Conservation (phyloP, 495 filamentous ascomycete species). For the Pyrenula massariospora region DNA sequence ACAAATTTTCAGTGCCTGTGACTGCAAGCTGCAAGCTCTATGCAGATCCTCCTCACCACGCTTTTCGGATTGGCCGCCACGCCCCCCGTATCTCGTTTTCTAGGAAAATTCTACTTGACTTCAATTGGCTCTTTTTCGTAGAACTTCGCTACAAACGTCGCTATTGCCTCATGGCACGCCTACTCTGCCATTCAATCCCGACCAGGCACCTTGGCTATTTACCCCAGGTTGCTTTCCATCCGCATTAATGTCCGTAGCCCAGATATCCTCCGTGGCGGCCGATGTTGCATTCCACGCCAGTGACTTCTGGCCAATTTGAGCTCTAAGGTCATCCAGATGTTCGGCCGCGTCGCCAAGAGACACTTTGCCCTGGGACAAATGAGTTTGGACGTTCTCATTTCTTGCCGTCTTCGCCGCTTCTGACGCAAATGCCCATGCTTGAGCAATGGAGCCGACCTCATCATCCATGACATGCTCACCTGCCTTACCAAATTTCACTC, state of each 20-base stretch:
- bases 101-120: too few relatives aligned
- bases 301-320: background rate
- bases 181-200: constrained; percentile 22
- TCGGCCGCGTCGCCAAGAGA: constrained; percentile 15
- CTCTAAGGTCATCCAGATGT: background rate
- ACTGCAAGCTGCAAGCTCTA: background rate
- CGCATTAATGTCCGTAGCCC: constrained; percentile 19
- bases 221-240: constrained; percentile 11
- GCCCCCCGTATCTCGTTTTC: background rate
- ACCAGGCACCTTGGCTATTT: constrained; percentile 25
- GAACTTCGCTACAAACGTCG: background rate
- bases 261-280: constrained; percentile 19
- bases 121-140: background rate
- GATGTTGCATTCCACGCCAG: constrained; percentile 9
- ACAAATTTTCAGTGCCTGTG: background rate
- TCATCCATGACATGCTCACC: constrained; percentile 14
- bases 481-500: constrained; percentile 11
- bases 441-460: constrained; percentile 22
- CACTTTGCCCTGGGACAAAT: constrained; percentile 7
- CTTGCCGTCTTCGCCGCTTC: constrained; percentile 21
- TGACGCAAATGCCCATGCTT: constrained; percentile 39
- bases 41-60: background rate
- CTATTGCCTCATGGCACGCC: constrained; percentile 8
- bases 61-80: background rate
- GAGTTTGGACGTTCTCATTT: constrained; percentile 16